These are phyloP conservation scores for Annulohypoxylon truncatum DNA, from an alignment of 2,329 filamentous ascomycete genomes.

Conservation along the genomic window DNA sequence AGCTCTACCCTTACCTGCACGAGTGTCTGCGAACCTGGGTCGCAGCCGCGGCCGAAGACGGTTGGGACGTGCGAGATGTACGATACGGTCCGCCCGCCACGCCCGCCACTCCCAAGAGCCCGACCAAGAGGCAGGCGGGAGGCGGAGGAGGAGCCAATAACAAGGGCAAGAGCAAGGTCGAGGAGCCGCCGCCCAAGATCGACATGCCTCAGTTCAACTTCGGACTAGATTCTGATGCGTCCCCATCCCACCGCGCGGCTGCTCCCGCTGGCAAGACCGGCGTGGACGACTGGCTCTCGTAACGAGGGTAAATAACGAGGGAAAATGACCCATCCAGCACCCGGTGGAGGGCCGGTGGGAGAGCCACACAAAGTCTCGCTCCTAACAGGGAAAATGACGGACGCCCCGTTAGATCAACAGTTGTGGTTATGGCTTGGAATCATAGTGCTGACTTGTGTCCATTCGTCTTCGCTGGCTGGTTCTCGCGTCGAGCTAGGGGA, in stretches of 20 bases:
- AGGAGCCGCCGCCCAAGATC: slow-evolving; percentile 69
- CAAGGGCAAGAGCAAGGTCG: slow-evolving; percentile 60
- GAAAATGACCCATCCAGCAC: slow-evolving; percentile 11
- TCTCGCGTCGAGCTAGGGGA: slow-evolving; percentile 12
- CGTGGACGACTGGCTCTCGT: slow-evolving; percentile 49
- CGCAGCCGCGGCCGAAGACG: slow-evolving; percentile 85
- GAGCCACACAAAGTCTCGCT: background rate
- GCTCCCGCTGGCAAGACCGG: slow-evolving; percentile 38
- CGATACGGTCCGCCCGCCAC: slow-evolving; percentile 73
- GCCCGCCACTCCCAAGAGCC: slow-evolving; percentile 53
- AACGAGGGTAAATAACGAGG: slow-evolving; percentile 43
- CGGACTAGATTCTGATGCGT: slow-evolving; percentile 51
- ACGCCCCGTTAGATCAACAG: background rate
- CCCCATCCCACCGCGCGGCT: slow-evolving; percentile 21
- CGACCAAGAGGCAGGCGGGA: slow-evolving; percentile 58
- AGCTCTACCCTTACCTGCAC: slow-evolving; percentile 94
- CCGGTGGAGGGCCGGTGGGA: slow-evolving; percentile 10
- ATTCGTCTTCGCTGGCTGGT: slow-evolving; percentile 19
- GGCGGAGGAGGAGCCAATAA: slow-evolving; percentile 46
- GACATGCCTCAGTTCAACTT: slow-evolving; percentile 70
- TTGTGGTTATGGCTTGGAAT: slow-evolving; percentile 5
- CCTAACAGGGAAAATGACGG: slow-evolving; percentile 15
- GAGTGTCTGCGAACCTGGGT: slow-evolving; percentile 92
- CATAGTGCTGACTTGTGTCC: slow-evolving; percentile 20
- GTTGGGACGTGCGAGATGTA: slow-evolving; percentile 86